These are phyloP conservation scores for Fusarium sp. DNA, from an alignment of 2,329 filamentous ascomycete genomes.

Conservation along the genomic window DNA sequence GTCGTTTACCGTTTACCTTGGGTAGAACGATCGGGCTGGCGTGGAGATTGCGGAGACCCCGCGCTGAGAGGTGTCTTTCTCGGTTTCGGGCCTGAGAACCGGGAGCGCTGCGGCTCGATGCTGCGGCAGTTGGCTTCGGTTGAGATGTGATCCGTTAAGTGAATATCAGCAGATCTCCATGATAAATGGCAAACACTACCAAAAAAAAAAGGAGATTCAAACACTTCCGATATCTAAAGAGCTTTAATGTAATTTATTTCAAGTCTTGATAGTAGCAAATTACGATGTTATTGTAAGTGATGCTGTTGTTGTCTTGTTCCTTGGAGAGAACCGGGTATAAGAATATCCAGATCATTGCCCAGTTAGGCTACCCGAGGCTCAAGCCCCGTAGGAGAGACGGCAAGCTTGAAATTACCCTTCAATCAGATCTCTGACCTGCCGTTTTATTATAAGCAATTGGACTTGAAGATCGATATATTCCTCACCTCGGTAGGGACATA, in stretches of 20 bases:
- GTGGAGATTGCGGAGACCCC: conserved; percentile 42
- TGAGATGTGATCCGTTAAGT: conserved; percentile 14
- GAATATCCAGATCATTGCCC: conserved; percentile 6
- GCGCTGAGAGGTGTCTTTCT: conserved; percentile 10
- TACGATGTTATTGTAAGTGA: too few relatives aligned
- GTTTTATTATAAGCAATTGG: not conserved
- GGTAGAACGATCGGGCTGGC: conserved; percentile 27
- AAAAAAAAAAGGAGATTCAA: not conserved
- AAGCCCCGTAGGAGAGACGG: too few relatives aligned
- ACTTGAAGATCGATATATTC: not conserved
- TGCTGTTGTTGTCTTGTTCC: fast-evolving
- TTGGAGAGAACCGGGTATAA: not conserved
- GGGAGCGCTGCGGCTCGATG: not conserved
- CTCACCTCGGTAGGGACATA: not conserved
- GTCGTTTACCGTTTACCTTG: conserved; percentile 19
- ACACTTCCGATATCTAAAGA: too few relatives aligned
- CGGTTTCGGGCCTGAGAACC: conserved; percentile 5
- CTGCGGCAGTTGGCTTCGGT: conserved; percentile 39
- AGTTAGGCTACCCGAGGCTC: conserved; percentile 36
- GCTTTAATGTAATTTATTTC: too few relatives aligned
- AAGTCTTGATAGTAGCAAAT: too few relatives aligned
- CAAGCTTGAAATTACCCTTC: not conserved
- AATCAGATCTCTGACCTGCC: not conserved
- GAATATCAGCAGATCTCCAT: not conserved
- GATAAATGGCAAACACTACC: fast-evolving